Evolutionary conservation across 73 alveolate genomes (phyloP).

Genomic region (Paramecium pentaurelia): DNA sequence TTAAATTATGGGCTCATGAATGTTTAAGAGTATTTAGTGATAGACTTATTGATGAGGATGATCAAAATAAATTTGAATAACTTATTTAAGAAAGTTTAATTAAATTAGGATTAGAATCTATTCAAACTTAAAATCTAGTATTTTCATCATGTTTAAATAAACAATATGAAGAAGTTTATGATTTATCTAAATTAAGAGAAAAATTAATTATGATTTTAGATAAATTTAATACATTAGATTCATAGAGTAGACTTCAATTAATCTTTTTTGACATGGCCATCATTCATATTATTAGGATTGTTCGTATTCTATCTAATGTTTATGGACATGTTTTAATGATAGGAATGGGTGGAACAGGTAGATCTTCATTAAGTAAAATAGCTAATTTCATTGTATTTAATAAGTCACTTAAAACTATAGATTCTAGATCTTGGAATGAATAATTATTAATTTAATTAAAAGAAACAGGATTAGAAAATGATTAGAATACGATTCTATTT

Average conservation of each 20-base stretch:
- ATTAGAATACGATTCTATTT: background rate
- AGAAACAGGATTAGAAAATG: conserved; percentile 18
- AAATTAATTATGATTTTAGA: conserved; percentile 27
- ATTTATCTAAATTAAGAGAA: conserved; percentile 55
- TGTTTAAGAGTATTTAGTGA: conserved; percentile 90
- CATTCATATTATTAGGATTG: conserved; percentile 72
- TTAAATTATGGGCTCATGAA: conserved; percentile 96
- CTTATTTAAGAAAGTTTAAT: conserved; percentile 73
- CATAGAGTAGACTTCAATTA: conserved; percentile 62
- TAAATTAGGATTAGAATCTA: conserved; percentile 85
- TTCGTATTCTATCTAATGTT: conserved; percentile 73
- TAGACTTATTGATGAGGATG: conserved; percentile 72
- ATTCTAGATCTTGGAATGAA: conserved; percentile 35
- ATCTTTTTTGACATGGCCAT: conserved; percentile 79
- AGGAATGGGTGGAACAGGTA: conserved; percentile 87
- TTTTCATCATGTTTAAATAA: conserved; percentile 79
- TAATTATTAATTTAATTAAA: background rate
- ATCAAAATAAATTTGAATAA: conserved; percentile 71
- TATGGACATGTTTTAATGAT: conserved; percentile 81
- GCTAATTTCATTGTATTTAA: conserved; percentile 69
- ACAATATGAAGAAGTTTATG: conserved; percentile 51
- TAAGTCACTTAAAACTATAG: background rate
- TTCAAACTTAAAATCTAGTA: conserved; percentile 84
- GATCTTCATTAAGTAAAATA: conserved; percentile 66
- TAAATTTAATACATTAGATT: conserved; percentile 73